Percentiles rank a stretch among this genome's conserved stretches.
Conservation (phyloP, 108 stramenopile species). For the Aurantiochytrium sp. region DNA sequence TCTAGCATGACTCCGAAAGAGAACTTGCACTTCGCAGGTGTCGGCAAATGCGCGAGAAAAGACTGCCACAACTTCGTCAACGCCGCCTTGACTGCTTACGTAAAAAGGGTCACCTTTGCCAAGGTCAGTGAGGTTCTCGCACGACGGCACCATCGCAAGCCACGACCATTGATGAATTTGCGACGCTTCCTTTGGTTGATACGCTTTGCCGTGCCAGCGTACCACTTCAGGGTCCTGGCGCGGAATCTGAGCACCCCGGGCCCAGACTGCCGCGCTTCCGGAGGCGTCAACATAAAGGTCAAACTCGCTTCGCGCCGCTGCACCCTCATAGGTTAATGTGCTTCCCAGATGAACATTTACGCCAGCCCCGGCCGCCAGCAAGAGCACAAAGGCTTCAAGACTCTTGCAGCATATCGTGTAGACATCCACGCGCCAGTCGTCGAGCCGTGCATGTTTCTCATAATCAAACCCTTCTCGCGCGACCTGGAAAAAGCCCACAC, state of each 20-base stretch:
- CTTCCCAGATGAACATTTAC: not conserved
- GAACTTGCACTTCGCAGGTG: not conserved
- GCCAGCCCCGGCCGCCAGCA: not conserved
- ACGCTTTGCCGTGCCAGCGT: no score
- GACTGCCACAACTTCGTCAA: not conserved
- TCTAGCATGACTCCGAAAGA: not conserved
- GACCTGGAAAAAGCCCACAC: not conserved
- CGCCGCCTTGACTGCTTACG: not conserved
- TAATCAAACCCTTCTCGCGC: not conserved
- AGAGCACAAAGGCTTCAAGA: not conserved
- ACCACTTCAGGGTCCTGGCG: no score
- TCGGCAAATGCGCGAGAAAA: not conserved
- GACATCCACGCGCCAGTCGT: not conserved
- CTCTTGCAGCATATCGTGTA: not conserved
- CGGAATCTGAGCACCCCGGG: no score
- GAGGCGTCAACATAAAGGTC: not conserved
- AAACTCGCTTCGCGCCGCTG: not conserved
- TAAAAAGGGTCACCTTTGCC: not conserved
- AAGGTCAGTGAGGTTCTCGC: not conserved
- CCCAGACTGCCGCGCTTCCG: not conserved
- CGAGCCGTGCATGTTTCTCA: not conserved
- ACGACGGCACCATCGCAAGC: not conserved
- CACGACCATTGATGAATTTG: not conserved
- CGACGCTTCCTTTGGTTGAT: no score
- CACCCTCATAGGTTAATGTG: no score